Evolutionary conservation across 257 asterid genomes (phyloP), one percentile per base, ranked within the genome.

Genomic region (Anisodus tanguticus): DNA sequence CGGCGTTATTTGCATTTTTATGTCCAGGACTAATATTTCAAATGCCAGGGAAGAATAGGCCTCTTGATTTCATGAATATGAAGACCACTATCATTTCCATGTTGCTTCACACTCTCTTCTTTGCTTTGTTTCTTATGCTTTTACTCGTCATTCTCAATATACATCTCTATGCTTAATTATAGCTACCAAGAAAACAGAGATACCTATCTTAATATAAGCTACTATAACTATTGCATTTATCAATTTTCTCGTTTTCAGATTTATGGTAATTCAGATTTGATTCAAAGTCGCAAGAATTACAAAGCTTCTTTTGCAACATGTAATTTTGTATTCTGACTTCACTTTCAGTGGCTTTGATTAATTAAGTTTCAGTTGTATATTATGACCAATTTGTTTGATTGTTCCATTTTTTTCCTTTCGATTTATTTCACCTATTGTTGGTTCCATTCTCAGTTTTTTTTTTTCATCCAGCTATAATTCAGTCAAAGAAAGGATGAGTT

Each of bases 31-130:
- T 94, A 45, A 15, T 96, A 12, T 45, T 96, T 79, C 98, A 96
- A 90, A 90, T 95, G 31, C 99, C 98, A 0, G 99, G 94, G 19
- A 95, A 94, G 86, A 91, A 94, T 4, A 84, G 84, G 74, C 94
- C 96, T 0, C 89, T 93, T 0, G 99, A 91, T 9, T 93, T 96
- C 84, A 88, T 92, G 63, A 94, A 92, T 90, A 96, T 96, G 98
- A 96, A 91, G 88, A 93, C 99, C 0, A 94, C 94, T 62, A 3
- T 84, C 0, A 71, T 88, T 0, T 91, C 98, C 60, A 91, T 96
- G 69, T 8, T 92, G 62, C 70, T 94, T 41, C 98, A 94, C 86
- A 86, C 98, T 12, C 81, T 93, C 35, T 84, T 94, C 85, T 94
- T 90, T 76, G 97, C 92, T 91, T 83, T 96, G 94, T 92, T 96